Base-by-base conservation (phyloP, 345 rosid genomes). In the Citrus inodora region DNA sequence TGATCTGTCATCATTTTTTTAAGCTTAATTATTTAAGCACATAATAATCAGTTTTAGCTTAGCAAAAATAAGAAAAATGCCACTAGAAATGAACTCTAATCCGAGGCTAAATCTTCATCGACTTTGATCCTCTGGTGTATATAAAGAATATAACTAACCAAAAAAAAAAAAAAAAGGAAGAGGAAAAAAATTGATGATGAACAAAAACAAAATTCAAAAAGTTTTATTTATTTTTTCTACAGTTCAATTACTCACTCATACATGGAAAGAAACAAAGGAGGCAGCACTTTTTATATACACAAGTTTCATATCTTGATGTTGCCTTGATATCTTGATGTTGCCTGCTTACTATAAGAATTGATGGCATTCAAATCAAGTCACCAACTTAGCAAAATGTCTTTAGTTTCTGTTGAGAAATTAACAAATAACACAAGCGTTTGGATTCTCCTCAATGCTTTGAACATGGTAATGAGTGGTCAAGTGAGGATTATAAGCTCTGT, bases 361-460 rank as follows among this genome's bases (percentile, higher is more conserved):
- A 81, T 80, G 83, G 77, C 71, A 74, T 60, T 56, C 64, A 78
- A 80, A 76, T 80, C 70, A 74, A 74, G 70, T 74, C 89, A 80
- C 73, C 83, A 48, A 75, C 10, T 30, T n/a, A 19, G 35, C 67
- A 53, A 53, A 53, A 53, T 17, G 58, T 4, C 58, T 53, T 53
- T 17, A 53, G 5, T 19, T 53, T 17, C 22, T 53, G 7, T 4
- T 53, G 17, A 13, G 51, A 24, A 32, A 62, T 85, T 53, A 88
- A 62, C 83, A 88, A n/a, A 95, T 93, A 74, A 84, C 92, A 82
- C 98, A 95, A 65, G 96, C 99, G 82, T 92, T 95, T 80, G 99
- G 98, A 73, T 93, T 90, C 90, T 95, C 99, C 70, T 95, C 99
- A 56, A 92, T 90, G 86, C 97, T 95, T 56, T 87, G 99, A 27